phyloP scores from a whole-genome alignment of 192 early-diverging fungal genomes.

The Linnemannia elongata region DNA sequence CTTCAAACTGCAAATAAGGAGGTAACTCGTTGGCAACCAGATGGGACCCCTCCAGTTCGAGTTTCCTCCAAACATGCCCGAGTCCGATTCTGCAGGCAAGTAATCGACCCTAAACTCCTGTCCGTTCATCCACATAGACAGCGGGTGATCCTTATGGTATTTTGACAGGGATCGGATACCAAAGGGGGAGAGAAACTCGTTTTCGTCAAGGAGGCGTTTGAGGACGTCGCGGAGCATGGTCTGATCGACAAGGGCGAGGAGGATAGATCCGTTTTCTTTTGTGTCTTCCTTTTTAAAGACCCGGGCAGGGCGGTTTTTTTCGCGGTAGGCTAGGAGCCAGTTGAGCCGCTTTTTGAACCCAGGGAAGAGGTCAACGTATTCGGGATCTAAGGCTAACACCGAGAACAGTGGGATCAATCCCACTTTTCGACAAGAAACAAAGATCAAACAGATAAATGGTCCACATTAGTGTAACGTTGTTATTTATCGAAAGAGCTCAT shows the following conservation, averaged over 20 bases:
- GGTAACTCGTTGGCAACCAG: constrained; percentile 49
- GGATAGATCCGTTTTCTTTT: constrained; percentile 38
- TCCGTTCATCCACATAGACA: constrained; percentile 58
- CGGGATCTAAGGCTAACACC: constrained; percentile 59
- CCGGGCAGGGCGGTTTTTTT: constrained; percentile 23
- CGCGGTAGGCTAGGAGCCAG: constrained; percentile 47
- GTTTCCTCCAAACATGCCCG: constrained; percentile 56
- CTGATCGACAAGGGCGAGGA: constrained; percentile 59
- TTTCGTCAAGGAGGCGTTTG: constrained; percentile 61
- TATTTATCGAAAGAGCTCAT: background rate
- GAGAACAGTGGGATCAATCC: constrained; percentile 66
- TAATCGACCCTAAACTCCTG: constrained; percentile 64
- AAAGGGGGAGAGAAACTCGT: constrained; percentile 64
- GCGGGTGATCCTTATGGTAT: constrained; percentile 60
- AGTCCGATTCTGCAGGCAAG: constrained; percentile 58
- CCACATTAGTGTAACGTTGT: no score
- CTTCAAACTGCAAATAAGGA: constrained; percentile 27
- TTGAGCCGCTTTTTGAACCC: constrained; percentile 37
- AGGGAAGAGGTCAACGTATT: constrained; percentile 50
- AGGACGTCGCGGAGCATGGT: constrained; percentile 58
- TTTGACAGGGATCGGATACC: constrained; percentile 66
- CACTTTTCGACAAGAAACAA: constrained; percentile 11
- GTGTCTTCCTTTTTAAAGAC: constrained; percentile 47
- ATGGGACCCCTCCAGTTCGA: constrained; percentile 54
- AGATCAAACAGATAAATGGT: background rate